These are phyloP conservation scores for Fusarium napiforme DNA, from an alignment of 2,329 filamentous ascomycete species.

Conservation along the genomic window DNA sequence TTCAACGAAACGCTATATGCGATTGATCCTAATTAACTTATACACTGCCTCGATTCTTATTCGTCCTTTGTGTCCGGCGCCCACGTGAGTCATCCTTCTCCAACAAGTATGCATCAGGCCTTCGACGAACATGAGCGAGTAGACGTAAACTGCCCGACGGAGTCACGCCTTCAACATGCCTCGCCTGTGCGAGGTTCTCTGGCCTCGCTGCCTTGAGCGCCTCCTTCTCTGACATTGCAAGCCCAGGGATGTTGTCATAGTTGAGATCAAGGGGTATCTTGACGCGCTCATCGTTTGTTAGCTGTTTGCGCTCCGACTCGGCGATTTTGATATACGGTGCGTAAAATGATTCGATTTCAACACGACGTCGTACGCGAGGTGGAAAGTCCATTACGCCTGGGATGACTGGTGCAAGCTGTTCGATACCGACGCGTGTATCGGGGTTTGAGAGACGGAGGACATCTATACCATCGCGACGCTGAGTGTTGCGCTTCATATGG, in stretches of 20 bases:
- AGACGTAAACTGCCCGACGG: constrained; percentile 70
- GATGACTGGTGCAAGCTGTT: constrained; percentile 67
- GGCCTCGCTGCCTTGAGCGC: constrained; percentile 77
- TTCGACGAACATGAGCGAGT: constrained; percentile 67
- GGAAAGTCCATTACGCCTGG: constrained; percentile 67
- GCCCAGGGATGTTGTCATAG: constrained; percentile 76
- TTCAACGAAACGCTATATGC: constrained; percentile 17
- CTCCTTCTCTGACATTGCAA: constrained; percentile 83
- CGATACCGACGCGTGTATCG: constrained; percentile 55
- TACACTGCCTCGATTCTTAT: not conserved
- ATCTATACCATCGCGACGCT: constrained; percentile 78
- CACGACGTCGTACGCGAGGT: constrained; percentile 70
- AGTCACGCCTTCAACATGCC: constrained; percentile 83
- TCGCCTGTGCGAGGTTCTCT: constrained; percentile 88
- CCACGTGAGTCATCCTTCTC: constrained; percentile 1
- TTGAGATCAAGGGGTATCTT: constrained; percentile 78
- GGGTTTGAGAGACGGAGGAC: constrained; percentile 76
- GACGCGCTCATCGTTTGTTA: constrained; percentile 81
- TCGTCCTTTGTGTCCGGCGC: not conserved
- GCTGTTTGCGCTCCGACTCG: constrained; percentile 70
- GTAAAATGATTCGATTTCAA: constrained; percentile 85
- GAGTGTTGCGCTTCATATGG: constrained; percentile 72
- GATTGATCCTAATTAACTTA: not conserved
- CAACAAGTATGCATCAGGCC: constrained; percentile 5
- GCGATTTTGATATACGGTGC: constrained; percentile 87